These are phyloP conservation scores for Neocatenulostroma microsporum DNA, from an alignment of 2,329 filamentous ascomycete genomes.

Conservation along the genomic window DNA sequence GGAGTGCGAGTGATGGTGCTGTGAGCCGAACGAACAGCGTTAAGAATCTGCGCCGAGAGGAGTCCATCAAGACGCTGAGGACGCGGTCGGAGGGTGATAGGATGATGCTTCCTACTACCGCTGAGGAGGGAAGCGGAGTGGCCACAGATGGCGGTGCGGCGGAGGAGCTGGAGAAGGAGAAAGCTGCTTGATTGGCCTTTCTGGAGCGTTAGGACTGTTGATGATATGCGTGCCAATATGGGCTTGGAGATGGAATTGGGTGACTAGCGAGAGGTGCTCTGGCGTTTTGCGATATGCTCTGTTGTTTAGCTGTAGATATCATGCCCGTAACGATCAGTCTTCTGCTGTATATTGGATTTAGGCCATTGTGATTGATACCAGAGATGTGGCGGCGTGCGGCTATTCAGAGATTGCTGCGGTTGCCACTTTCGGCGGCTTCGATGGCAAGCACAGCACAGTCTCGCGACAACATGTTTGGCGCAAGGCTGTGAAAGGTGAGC, in stretches of 20 bases:
- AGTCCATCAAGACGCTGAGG: conserved; percentile 4
- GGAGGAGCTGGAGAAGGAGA: conserved; percentile 1
- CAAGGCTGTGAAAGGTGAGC: too few relatives aligned
- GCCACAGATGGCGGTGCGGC: not conserved
- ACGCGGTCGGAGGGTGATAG: conserved; percentile 6
- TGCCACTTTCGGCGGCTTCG: too few relatives aligned
- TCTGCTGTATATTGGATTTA: too few relatives aligned
- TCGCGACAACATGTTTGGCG: too few relatives aligned
- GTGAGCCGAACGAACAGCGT: conserved; percentile 13
- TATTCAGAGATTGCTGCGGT: too few relatives aligned
- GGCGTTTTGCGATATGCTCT: not conserved
- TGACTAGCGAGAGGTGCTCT: conserved; percentile 2
- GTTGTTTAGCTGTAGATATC: conserved; percentile 1
- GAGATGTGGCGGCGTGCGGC: too few relatives aligned
- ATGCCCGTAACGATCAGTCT: conserved; percentile 1
- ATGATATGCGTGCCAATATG: not conserved
- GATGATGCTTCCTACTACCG: conserved; percentile 6
- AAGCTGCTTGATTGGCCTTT: too few relatives aligned
- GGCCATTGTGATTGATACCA: too few relatives aligned
- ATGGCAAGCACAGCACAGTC: too few relatives aligned
- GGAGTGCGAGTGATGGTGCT: conserved; percentile 27
- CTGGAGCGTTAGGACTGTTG: too few relatives aligned
- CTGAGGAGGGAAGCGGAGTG: conserved; percentile 8
- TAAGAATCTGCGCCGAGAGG: conserved; percentile 6
- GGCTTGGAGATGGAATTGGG: not conserved